A percentile compares a stretch with the other conserved stretches of the same genome.
Conservation (phyloP, 495 filamentous ascomycete genomes). For the Penicillium subrubescens region DNA sequence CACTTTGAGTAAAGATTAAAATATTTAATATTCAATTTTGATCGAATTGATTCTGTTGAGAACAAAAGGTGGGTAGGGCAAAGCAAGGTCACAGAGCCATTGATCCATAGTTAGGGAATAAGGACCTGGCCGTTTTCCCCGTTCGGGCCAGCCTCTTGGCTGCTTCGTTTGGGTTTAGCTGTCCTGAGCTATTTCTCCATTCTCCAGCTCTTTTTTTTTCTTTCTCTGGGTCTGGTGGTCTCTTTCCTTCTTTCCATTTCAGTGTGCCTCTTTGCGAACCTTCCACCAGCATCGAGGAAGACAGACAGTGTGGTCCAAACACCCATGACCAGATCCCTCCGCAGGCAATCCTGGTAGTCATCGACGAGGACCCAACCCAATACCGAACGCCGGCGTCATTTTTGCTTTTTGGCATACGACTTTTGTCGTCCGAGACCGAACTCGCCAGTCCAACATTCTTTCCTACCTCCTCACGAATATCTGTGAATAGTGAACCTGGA, state of each 20-base stretch:
- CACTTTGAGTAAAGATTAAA: background rate
- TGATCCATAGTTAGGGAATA: too few species aligned
- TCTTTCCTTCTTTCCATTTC: background rate
- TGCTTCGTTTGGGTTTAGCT: background rate
- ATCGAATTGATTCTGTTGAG: background rate
- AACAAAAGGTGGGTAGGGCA: background rate
- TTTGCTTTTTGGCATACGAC: constrained; percentile 6
- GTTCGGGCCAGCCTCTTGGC: background rate
- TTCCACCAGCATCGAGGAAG: background rate
- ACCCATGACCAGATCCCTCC: background rate
- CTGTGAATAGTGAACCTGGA: background rate
- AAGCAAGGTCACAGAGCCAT: background rate
- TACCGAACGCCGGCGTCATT: background rate
- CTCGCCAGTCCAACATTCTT: background rate
- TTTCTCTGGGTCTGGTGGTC: background rate
- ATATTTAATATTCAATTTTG: background rate
- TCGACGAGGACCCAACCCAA: background rate
- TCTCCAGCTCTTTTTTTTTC: background rate
- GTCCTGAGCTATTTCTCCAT: background rate
- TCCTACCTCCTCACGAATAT: background rate
- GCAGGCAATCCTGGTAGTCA: background rate
- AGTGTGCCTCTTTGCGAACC: background rate
- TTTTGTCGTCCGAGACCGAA: background rate
- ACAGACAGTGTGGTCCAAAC: background rate
- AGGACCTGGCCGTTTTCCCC: background rate